Conservation (phyloP, 2,329 filamentous ascomycete species). For the Pseudogymnoascus sp. region DNA sequence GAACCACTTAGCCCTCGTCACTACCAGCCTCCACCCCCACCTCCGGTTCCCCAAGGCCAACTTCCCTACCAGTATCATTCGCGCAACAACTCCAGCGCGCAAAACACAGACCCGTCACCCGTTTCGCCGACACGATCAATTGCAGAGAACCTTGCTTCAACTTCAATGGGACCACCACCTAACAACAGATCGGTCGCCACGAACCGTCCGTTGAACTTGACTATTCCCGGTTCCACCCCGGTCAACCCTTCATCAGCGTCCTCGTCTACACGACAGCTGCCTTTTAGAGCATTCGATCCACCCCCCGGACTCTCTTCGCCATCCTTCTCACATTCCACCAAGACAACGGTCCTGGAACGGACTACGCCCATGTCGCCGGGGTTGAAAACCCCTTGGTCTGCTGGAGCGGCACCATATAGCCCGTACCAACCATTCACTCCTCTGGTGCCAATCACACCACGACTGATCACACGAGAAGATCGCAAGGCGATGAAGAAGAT, state of each 20-base stretch:
- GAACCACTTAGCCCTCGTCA: conserved; percentile 48
- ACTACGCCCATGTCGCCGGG: conserved; percentile 43
- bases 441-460: conserved; percentile 68
- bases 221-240: background rate
- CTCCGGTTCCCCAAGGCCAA: conserved; percentile 34
- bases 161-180: background rate
- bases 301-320: conserved; percentile 42
- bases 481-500: conserved; percentile 59
- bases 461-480: conserved; percentile 61
- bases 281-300: conserved; percentile 55
- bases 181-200: conserved; percentile 5
- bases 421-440: conserved; percentile 75
- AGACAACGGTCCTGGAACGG: conserved; percentile 58
- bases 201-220: conserved; percentile 1
- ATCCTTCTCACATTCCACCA: conserved; percentile 39
- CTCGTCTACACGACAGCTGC: conserved; percentile 40
- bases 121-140: conserved; percentile 22
- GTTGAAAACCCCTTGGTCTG: conserved; percentile 54
- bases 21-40: conserved; percentile 49
- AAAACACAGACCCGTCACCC: conserved; percentile 13
- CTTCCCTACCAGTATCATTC: conserved; percentile 10
- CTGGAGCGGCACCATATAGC: conserved; percentile 58
- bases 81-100: conserved; percentile 13
- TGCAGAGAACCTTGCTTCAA: conserved; percentile 12
- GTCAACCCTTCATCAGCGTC: conserved; percentile 31